Evolutionary conservation across 768 basidiomycete species (phyloP), one percentile per base, ranked within the genome.

Genomic region (Pleurotus giganteus): DNA sequence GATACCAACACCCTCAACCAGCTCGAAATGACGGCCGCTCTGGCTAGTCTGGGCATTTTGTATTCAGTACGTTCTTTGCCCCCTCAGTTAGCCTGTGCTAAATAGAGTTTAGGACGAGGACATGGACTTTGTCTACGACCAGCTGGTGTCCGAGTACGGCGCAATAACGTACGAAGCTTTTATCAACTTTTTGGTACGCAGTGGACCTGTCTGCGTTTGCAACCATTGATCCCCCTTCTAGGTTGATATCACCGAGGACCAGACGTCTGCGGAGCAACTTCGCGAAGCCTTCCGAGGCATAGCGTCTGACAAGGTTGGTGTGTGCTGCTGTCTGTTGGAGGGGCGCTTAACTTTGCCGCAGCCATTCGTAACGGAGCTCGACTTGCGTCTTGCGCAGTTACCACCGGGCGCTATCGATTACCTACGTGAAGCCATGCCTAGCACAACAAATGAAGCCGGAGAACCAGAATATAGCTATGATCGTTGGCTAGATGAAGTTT

Each of bases 181-280:
- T 66, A 91, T 97, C 62, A 91, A 94, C 57, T 84, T 98, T 58
- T 72, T 99, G 72, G 95, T 95, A 65, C 42, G 78, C 61, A 12
- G 1, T 47, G 15, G 26, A 27, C 31, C 29, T 23, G 9, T 57
- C 43, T 26, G 37, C 12, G 42, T 19, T n/a, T 34, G 34, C n/a
- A 11, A 44, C 23, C 27, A 23, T 29, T 31, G 57, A n/a, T n/a
- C n/a, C n/a, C 23, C 26, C 28, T 15, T 34, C 27, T 60, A 98
- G 95, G 92, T 96, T 51, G 94, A 94, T 24, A 94, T 97, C 57
- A 94, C 85, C 26, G 95, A 98, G 72, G 97, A 99, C 66, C 92
- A 97, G 54, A 94, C 92, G 3, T 89, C 94, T 2, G 82, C 89
- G 0, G 93, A 94, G 36, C 96, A 98, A 64, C 80, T 99, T 60